phyloP scores from a whole-genome alignment of 441 rosid genomes.

The Populus hybrid region DNA sequence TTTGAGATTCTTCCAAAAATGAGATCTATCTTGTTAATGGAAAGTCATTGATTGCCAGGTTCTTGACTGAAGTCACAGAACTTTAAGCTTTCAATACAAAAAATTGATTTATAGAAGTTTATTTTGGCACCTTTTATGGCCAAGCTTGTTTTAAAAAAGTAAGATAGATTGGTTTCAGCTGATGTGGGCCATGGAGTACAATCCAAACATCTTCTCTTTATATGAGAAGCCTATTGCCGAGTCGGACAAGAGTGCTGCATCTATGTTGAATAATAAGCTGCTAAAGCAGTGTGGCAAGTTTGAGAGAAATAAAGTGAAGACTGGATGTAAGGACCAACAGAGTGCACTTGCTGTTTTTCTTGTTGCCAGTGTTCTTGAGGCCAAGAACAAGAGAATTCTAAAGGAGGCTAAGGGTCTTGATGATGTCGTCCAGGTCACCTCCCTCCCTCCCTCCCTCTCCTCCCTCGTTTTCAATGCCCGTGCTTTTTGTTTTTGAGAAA shows the following conservation, averaged over 20 bases:
- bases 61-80: slow-evolving; percentile 3
- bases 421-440: slow-evolving; percentile 73
- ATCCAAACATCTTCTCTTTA: slow-evolving; percentile 64
- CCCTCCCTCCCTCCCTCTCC: slow-evolving; percentile 17
- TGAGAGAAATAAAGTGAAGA: slow-evolving; percentile 54
- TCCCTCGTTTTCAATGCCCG: background rate
- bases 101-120: slow-evolving; percentile 4
- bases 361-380: slow-evolving; percentile 84
- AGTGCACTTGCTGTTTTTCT: slow-evolving; percentile 68
- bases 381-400: slow-evolving; percentile 71
- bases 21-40: slow-evolving; percentile 3
- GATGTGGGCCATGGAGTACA: slow-evolving; percentile 99
- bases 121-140: background rate
- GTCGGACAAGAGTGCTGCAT: slow-evolving; percentile 19
- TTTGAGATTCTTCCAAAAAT: slow-evolving; percentile 7
- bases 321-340: slow-evolving; percentile 42
- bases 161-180: slow-evolving; percentile 55
- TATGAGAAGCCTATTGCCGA: slow-evolving; percentile 41
- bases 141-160: slow-evolving; percentile 26
- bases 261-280: slow-evolving; percentile 34
- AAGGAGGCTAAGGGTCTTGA: slow-evolving; percentile 85
- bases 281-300: slow-evolving; percentile 81
- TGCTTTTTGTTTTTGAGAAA: background rate
- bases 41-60: slow-evolving; percentile 1
- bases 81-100: background rate